Evolutionary conservation across 1,284 basidiomycete species (phyloP).

Genomic region (Xanthoconium separans): DNA sequence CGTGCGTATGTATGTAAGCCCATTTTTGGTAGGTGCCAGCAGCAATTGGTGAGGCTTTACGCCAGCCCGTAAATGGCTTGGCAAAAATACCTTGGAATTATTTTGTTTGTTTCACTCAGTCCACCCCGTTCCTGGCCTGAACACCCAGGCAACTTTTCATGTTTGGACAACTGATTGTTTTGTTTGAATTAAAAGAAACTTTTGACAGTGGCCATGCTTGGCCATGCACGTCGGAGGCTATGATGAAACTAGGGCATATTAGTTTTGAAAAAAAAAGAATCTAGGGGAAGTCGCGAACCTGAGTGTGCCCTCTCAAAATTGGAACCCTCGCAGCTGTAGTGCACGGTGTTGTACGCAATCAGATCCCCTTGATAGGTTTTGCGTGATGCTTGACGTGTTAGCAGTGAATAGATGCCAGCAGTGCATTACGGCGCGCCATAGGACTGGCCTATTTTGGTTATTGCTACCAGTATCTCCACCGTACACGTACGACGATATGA

Average conservation of each 20-base stretch:
- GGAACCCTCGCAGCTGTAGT: constrained; percentile 21
- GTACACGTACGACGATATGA: constrained; percentile 13
- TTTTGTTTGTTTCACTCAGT: constrained; percentile 10
- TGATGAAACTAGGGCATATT: constrained; percentile 15
- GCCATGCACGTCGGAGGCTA: constrained; percentile 10
- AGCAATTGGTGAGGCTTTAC: constrained; percentile 22
- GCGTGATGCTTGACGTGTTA: constrained; percentile 34
- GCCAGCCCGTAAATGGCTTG: constrained; percentile 10
- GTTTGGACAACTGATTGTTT: constrained; percentile 8
- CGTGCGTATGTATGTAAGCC: constrained; percentile 22
- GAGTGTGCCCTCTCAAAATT: constrained; percentile 30
- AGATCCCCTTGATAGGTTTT: constrained; percentile 16
- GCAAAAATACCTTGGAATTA: constrained; percentile 10
- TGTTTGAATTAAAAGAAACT: constrained; percentile 10
- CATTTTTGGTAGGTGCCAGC: constrained; percentile 21
- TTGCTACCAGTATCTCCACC: constrained; percentile 18
- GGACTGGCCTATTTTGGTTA: constrained; percentile 1
- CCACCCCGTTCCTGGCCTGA: constrained; percentile 16
- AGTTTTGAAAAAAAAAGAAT: constrained; percentile 3
- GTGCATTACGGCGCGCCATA: constrained; percentile 27
- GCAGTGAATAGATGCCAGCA: constrained; percentile 27
- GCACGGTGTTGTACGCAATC: constrained; percentile 29
- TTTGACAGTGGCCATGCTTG: constrained; percentile 9
- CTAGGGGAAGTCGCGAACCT: constrained; percentile 22
- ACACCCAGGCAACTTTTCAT: constrained; percentile 14